phyloP scores from a whole-genome alignment of 208 protist species.

The Trypanosoma boissoni region DNA sequence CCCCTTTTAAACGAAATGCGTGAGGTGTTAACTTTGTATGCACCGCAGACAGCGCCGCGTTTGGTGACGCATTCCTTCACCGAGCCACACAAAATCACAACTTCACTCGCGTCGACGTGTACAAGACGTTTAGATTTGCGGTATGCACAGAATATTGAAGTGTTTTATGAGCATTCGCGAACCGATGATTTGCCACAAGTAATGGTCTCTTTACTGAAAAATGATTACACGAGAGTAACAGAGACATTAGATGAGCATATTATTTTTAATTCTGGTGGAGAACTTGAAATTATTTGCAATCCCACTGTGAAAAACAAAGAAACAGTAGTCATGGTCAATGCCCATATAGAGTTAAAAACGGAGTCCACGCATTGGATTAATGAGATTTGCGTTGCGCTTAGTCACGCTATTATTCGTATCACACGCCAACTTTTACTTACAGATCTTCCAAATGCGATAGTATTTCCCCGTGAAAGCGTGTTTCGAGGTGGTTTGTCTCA shows the following conservation, averaged over 20 bases:
- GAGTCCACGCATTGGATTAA: conserved; percentile 70
- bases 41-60: not conserved
- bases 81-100: conserved; percentile 60
- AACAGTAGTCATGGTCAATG: conserved; percentile 32
- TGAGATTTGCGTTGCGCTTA: conserved; percentile 65
- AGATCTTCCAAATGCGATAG: conserved; percentile 17
- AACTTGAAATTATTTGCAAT: conserved; percentile 29
- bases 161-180: conserved; percentile 21
- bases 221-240: conserved; percentile 26
- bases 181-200: conserved; percentile 25
- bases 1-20: conserved; percentile 60
- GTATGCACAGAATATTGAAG: conserved; percentile 55
- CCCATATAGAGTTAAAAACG: conserved; percentile 38
- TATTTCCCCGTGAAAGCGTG: conserved; percentile 28
- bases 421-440: conserved; percentile 28
- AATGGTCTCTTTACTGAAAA: conserved; percentile 28
- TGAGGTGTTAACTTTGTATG: conserved; percentile 23
- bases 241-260: conserved; percentile 10
- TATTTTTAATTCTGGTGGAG: conserved; percentile 33
- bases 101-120: conserved; percentile 35
- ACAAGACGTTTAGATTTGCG: conserved; percentile 46
- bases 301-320: conserved; percentile 20
- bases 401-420: conserved; percentile 55
- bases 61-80: conserved; percentile 32
- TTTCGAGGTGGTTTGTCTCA: conserved; percentile 42